Percentiles rank a stretch among this genome's conserved stretches.
Conservation (phyloP, 371 early-diverging fungal species). For the Cokeromyces recurvatus region DNA sequence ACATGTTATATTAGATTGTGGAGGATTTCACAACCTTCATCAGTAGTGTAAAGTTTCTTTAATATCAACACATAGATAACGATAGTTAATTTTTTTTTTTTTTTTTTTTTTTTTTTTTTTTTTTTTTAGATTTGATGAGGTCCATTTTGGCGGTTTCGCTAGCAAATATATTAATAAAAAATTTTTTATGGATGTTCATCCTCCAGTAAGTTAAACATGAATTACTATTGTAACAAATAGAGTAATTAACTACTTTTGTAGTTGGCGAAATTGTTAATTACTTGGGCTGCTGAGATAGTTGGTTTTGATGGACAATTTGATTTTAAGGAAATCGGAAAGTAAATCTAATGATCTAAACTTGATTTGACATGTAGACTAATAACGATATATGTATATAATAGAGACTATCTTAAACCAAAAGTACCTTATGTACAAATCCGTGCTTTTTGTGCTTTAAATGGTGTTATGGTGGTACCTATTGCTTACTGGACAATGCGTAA, state of each 20-base stretch:
- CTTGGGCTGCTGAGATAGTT: conserved; percentile 60
- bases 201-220: conserved; percentile 24
- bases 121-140: conserved; percentile 85
- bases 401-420: conserved; percentile 32
- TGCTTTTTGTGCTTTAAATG: conserved; percentile 32
- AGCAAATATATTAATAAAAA: conserved; percentile 83
- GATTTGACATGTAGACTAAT: no score
- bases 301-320: conserved; percentile 87
- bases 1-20: conserved; percentile 8
- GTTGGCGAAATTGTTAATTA: conserved; percentile 94
- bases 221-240: no score
- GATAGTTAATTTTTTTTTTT: no score
- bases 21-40: conserved; percentile 7
- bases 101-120: conserved; percentile 75
- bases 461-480: conserved; percentile 35
- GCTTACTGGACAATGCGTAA: conserved; percentile 38
- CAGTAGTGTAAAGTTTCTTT: conserved; percentile 7
- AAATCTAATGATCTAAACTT: conserved; percentile 20
- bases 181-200: conserved; percentile 94
- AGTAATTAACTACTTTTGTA: neutral
- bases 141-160: conserved; percentile 99
- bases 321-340: conserved; percentile 86
- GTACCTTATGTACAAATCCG: conserved; percentile 40
- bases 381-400: conserved; percentile 1
- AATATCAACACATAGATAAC: conserved; percentile 68